Evolutionary conservation across 225 moss, liverwort and hornwort species (phyloP).

Genomic region (Straminergon stramineum): DNA sequence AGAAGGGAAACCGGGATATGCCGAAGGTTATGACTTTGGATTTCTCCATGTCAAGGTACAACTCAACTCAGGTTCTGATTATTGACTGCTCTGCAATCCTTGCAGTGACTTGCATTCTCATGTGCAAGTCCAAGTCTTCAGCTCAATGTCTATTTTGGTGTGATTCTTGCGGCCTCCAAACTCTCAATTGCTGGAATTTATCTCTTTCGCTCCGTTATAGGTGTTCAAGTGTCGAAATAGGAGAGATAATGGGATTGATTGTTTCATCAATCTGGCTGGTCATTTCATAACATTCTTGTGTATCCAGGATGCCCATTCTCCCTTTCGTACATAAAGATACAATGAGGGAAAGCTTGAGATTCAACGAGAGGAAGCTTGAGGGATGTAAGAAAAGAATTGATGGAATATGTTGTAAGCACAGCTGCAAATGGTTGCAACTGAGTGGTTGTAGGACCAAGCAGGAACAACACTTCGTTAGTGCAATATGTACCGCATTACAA

Average conservation of each 20-base stretch:
- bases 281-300: background rate
- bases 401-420: background rate
- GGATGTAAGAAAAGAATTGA: background rate
- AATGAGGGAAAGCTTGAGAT: background rate
- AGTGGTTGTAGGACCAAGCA: background rate
- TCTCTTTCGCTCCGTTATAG: background rate
- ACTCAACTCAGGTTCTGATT: background rate
- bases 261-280: background rate
- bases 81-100: background rate
- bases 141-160: background rate
- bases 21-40: slow-evolving; percentile 84
- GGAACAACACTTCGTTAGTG: background rate
- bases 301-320: background rate
- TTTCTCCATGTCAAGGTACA: slow-evolving; percentile 91
- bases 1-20: slow-evolving; percentile 51
- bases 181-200: background rate
- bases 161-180: background rate
- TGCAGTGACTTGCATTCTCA: background rate
- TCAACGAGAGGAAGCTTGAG: background rate
- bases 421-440: background rate
- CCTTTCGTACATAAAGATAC: no score
- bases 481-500: background rate
- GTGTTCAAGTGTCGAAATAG: background rate
- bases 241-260: background rate
- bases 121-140: background rate